phyloP scores from a whole-genome alignment of 495 filamentous ascomycete species.

The Sporormia fimetaria region DNA sequence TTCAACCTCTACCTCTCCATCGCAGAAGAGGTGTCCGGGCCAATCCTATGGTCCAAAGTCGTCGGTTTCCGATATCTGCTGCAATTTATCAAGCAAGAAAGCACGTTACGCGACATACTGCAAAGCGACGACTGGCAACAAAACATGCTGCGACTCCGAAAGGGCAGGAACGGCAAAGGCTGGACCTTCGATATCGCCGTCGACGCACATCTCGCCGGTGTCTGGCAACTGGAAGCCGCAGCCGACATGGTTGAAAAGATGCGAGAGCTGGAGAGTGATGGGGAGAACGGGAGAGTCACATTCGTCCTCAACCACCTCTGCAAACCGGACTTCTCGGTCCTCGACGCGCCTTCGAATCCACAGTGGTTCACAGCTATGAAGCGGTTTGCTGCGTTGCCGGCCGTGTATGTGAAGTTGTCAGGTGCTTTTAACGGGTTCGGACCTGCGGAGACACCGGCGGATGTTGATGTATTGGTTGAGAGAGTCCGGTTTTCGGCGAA shows the following conservation, averaged over 20 bases:
- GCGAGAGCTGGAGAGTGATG: slow-evolving; percentile 38
- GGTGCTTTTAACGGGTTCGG: slow-evolving; percentile 66
- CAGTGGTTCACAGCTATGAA: slow-evolving; percentile 23
- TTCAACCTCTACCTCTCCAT: slow-evolving; percentile 26
- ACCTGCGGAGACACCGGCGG: slow-evolving; percentile 27
- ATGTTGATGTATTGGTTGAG: slow-evolving; percentile 33
- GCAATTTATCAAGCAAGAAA: slow-evolving; percentile 58
- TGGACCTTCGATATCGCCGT: slow-evolving; percentile 71
- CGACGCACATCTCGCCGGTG: slow-evolving; percentile 56
- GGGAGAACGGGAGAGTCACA: slow-evolving; percentile 44
- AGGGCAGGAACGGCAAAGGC: slow-evolving; percentile 34
- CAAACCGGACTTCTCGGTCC: slow-evolving; percentile 61
- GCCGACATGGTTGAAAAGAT: slow-evolving; percentile 59
- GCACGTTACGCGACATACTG: slow-evolving; percentile 35
- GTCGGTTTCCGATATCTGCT: slow-evolving; percentile 71
- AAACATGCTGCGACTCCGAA: slow-evolving; percentile 56
- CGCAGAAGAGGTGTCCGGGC: slow-evolving; percentile 34
- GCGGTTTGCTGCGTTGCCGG: slow-evolving; percentile 10
- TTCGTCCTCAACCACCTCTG: slow-evolving; percentile 73
- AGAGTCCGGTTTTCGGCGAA: slow-evolving; percentile 52
- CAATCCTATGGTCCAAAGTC: slow-evolving; percentile 36
- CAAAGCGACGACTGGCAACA: slow-evolving; percentile 49
- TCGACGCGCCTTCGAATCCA: not conserved
- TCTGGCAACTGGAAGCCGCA: slow-evolving; percentile 59
- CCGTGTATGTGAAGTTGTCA: slow-evolving; percentile 79